Percentiles rank a stretch among this genome's conserved stretches.
Conservation (phyloP, 768 basidiomycete genomes). For the Saitozyma sp. region DNA sequence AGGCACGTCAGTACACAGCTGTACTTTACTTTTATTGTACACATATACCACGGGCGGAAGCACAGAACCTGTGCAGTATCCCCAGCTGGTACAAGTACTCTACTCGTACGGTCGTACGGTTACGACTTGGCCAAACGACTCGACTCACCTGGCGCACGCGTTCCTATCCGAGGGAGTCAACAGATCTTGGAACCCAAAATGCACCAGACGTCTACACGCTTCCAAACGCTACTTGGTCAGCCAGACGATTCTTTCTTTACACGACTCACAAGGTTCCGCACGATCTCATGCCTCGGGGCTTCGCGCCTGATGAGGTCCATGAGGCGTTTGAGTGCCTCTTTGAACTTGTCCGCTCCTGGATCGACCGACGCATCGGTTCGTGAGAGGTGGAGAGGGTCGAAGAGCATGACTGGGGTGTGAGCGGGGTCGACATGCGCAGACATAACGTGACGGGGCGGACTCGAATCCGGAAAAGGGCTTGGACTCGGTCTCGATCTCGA, state of each 20-base stretch:
- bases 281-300: neutral
- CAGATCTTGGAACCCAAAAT: neutral
- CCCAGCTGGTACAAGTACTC: too few species aligned
- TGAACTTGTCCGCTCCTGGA: neutral
- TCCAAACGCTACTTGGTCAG: neutral
- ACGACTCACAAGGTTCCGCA: neutral
- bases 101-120: too few species aligned
- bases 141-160: slow-evolving; percentile 1
- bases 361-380: neutral
- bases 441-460: too few species aligned
- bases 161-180: slow-evolving; percentile 1
- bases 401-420: neutral
- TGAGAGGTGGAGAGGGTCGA: neutral
- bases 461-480: too few species aligned
- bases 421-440: neutral
- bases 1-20: too few species aligned
- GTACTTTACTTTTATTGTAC: too few species aligned
- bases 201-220: slow-evolving; percentile 1
- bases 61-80: too few species aligned
- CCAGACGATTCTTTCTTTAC: too few species aligned
- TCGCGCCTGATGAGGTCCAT: neutral
- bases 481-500: too few species aligned
- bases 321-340: neutral
- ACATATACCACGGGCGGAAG: too few species aligned
- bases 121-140: too few species aligned